These are phyloP conservation scores for Trichosporon coremiiforme DNA, from an alignment of 1,284 basidiomycete genomes.

Conservation along the genomic window DNA sequence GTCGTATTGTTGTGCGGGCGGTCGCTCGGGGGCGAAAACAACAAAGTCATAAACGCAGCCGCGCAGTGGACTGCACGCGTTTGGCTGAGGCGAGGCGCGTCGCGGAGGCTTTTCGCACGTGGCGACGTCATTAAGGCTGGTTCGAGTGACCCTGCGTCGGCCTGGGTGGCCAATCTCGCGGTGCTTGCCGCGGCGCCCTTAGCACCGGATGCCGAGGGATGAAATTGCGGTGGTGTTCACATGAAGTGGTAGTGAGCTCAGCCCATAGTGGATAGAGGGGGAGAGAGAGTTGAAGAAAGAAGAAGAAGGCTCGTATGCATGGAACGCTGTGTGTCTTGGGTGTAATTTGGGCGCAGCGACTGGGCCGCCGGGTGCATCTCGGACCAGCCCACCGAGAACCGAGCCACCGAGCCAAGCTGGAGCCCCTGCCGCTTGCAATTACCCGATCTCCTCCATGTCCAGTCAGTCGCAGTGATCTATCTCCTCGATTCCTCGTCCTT, in stretches of 20 bases:
- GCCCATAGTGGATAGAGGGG: too few relatives aligned
- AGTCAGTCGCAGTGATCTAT: not conserved
- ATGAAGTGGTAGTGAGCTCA: not conserved
- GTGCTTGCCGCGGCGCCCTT: not conserved
- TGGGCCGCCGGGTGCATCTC: not conserved
- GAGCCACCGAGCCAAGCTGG: not conserved
- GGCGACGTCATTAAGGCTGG: slow-evolving; percentile 1
- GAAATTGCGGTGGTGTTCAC: not conserved
- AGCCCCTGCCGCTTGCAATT: slow-evolving; percentile 2
- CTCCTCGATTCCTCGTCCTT: not conserved
- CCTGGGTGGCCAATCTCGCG: not conserved
- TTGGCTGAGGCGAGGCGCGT: not conserved
- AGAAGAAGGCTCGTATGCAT: not conserved
- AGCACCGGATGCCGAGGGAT: not conserved
- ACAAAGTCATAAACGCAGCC: slow-evolving; percentile 15
- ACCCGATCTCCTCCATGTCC: not conserved
- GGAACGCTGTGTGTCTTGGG: not conserved
- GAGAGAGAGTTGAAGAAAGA: not conserved
- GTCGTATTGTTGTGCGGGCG: not conserved
- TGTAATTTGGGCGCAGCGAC: not conserved
- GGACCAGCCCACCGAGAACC: slow-evolving; percentile 10
- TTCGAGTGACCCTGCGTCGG: too few relatives aligned
- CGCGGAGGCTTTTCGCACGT: slow-evolving; percentile 7
- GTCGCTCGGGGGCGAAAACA: slow-evolving; percentile 8
- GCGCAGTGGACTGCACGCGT: not conserved